Conservation (phyloP, 805 yeast genomes). For the Yamadazyma akitaensis region DNA sequence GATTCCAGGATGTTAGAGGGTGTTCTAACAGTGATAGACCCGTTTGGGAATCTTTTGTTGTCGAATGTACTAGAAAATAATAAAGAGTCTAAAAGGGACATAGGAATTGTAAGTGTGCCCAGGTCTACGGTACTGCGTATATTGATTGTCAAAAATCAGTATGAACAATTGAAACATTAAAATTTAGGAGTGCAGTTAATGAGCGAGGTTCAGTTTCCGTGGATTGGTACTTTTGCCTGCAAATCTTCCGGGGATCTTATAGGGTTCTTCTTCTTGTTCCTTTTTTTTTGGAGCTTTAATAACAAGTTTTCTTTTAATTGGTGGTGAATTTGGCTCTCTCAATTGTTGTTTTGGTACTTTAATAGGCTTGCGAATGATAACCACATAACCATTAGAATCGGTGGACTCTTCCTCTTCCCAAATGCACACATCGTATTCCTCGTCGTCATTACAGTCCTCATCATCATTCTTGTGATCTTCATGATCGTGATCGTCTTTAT, state of each 20-base stretch:
- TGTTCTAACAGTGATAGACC: slow-evolving; percentile 37
- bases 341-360: slow-evolving; percentile 15
- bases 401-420: slow-evolving; percentile 22
- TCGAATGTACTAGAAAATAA: slow-evolving; percentile 35
- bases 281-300: slow-evolving; percentile 8
- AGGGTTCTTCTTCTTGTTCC: neutral
- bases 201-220: slow-evolving; percentile 1
- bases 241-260: neutral
- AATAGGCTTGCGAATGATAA: slow-evolving; percentile 19
- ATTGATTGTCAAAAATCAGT: slow-evolving; percentile 18
- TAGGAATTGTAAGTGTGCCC: slow-evolving; percentile 57
- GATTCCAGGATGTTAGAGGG: slow-evolving; percentile 38
- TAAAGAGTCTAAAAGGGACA: slow-evolving; percentile 27
- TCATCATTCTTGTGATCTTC: no score
- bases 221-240: neutral
- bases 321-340: slow-evolving; percentile 9
- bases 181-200: neutral
- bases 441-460: slow-evolving; percentile 7
- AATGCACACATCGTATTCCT: slow-evolving; percentile 13
- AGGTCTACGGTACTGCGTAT: slow-evolving; percentile 32
- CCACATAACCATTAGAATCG: slow-evolving; percentile 18
- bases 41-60: slow-evolving; percentile 40
- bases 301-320: slow-evolving; percentile 14
- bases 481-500: slow-evolving; percentile 1
- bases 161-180: slow-evolving; percentile 2